Evolutionary conservation across 2,329 filamentous ascomycete genomes (phyloP), one percentile per base, ranked within the genome.

Genomic region (Penicillium glabrum): DNA sequence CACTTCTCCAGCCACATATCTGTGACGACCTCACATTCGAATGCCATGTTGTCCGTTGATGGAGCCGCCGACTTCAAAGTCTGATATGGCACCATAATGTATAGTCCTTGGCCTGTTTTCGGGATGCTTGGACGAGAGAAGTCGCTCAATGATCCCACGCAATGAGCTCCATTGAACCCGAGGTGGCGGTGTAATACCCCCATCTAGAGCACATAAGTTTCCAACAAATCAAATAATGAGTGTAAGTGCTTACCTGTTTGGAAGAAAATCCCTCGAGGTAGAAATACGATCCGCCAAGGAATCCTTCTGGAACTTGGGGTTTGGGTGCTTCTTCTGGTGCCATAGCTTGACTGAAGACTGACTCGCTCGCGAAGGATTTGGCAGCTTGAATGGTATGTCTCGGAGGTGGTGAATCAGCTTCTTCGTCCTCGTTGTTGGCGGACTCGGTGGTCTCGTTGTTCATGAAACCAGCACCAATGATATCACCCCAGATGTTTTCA

Each of bases 1-100:
- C 93, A 98, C 47, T 86, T 86, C 75, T 99, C 95, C 51, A 99
- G 82, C 83, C 93, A 99, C 82, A 95, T 96, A 69, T 96, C 92
- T 11, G 92, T 98, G 31, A 96, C 86, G 14, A 80, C 69, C 47
- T 80, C 72, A 53, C 80, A 77, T 60, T 77, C 74, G 23, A 74
- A 72, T 1, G 71, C 74, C 53, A 75, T 64, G 44, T 76, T 73
- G 47, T 76, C 74, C 2, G 73, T 74, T 2, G 71, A 75, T 23
- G 75, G 74, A 26, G 75, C 59, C 5, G 71, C 59, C 3, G 67
- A 63, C 50, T 60, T 65, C 8, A 73, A 67, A 16, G 69, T 69
- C 53, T 70, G 73, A 57, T 75, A 74, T 10, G 76, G 74, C 6
- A 77, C 72, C 50, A 78, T 74, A 23, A 74, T 73, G 54, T 75